Percentiles rank a stretch among this genome's conserved stretches.
These are phyloP conservation scores for Hypsizygus marmoreus DNA, from an alignment of 768 basidiomycete genomes.

Conservation along the genomic window DNA sequence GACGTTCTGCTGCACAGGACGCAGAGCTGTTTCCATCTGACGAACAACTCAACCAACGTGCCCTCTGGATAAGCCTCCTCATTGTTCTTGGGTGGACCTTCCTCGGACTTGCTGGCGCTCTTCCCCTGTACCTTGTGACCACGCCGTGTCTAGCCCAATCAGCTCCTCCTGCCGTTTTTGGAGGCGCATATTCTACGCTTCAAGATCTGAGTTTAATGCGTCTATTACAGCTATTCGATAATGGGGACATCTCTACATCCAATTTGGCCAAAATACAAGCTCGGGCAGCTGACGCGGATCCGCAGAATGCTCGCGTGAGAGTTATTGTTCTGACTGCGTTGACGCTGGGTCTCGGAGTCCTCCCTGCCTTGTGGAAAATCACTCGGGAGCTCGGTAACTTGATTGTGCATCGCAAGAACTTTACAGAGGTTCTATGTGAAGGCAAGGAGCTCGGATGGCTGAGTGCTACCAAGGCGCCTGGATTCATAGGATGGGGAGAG, in stretches of 20 bases:
- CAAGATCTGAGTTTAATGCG: slow-evolving; percentile 79
- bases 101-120: slow-evolving; percentile 65
- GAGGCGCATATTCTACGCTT: slow-evolving; percentile 65
- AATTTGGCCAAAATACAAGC: slow-evolving; percentile 27
- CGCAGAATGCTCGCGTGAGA: slow-evolving; percentile 54
- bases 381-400: slow-evolving; percentile 62
- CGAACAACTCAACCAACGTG: slow-evolving; percentile 71
- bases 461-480: slow-evolving; percentile 60
- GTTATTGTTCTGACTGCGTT: slow-evolving; percentile 69
- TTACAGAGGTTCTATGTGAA: slow-evolving; percentile 64
- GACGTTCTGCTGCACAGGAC: slow-evolving; percentile 49
- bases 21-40: slow-evolving; percentile 71
- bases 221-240: slow-evolving; percentile 63
- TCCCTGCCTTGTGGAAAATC: slow-evolving; percentile 68
- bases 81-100: slow-evolving; percentile 69
- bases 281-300: slow-evolving; percentile 40
- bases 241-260: slow-evolving; percentile 33
- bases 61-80: slow-evolving; percentile 64
- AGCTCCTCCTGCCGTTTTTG: slow-evolving; percentile 42
- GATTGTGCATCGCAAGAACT: slow-evolving; percentile 55
- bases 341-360: slow-evolving; percentile 58
- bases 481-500: slow-evolving; percentile 75
- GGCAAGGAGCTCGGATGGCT: slow-evolving; percentile 79
- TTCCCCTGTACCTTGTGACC: slow-evolving; percentile 72
- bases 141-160: slow-evolving; percentile 68